Evolutionary conservation across 306 rosid genomes (phyloP), one percentile per base, ranked within the genome.

Genomic region (Vigna angularis): DNA sequence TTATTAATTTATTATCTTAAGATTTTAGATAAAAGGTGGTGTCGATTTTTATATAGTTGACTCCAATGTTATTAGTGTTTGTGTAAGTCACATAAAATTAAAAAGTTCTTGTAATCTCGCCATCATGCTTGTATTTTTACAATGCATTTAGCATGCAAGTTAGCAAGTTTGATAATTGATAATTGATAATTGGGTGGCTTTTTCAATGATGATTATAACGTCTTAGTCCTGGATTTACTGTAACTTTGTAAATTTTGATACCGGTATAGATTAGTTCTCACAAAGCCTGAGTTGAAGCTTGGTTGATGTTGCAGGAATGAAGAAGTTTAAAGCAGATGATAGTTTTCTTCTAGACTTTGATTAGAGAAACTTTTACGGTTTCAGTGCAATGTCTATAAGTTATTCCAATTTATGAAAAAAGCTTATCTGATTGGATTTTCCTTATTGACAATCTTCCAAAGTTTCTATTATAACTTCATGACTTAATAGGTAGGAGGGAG

Each of bases 161-260:
- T 62, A 70, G 24, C 58, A 55, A 36, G 53, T 68, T 16, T 13
- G 53, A 51, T 75, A 40, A 22, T 26, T 66, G 28, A 20, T 18
- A 18, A 18, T 11, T 13, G 52, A 51, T 75, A 40, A 22, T 26
- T 66, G 40, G 44, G 40, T 12, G 61, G 61, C 34, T 4, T 42
- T n/a, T 70, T 22, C 10, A 57, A 76, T 76, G 34, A 61, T 75
- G 62, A 64, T 38, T 45, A 32, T 20, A 52, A 75, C 42, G 59
- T 56, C 32, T 26, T 68, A 69, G 26, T 36, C 9, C n/a, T 32
- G 40, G 15, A 64, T 34, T 63, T 42, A 30, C 16, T 49, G 50
- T 64, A 26, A 64, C 59, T 28, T 36, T 49, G 15, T 10, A 14
- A 70, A 24, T 82, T 75, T 75, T 30, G 36, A 69, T 38, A 9